Conservation (phyloP, 1,284 basidiomycete species). For the Trichosporon ovoides region DNA sequence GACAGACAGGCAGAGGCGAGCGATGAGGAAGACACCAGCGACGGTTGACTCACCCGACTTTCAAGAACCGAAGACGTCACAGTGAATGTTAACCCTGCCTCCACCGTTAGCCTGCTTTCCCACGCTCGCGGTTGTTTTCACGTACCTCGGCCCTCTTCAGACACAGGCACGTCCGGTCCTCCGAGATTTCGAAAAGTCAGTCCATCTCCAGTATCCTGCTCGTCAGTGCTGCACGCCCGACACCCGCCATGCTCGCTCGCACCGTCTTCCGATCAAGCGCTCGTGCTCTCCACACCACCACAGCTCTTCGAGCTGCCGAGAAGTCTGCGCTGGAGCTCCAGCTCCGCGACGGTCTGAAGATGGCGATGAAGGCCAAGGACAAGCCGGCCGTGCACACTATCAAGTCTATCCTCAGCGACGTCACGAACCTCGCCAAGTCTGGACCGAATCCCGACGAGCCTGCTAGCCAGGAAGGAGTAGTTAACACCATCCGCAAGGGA, state of each 20-base stretch:
- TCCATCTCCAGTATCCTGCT: neutral
- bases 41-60: conserved; percentile 3
- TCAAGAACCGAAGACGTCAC: neutral
- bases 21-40: neutral
- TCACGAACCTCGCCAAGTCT: conserved; percentile 39
- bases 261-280: conserved; percentile 7
- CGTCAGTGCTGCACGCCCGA: neutral
- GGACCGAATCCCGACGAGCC: conserved; percentile 35
- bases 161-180: neutral
- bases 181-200: conserved; percentile 6
- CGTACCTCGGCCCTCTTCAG: neutral
- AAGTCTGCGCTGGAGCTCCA: conserved; percentile 25
- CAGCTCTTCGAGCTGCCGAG: conserved; percentile 11
- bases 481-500: conserved; percentile 37
- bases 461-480: conserved; percentile 31
- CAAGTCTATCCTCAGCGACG: conserved; percentile 44
- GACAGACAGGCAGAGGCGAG: neutral
- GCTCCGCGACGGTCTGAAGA: conserved; percentile 42
- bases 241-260: conserved; percentile 20
- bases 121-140: neutral
- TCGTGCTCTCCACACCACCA: conserved; percentile 23
- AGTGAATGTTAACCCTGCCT: neutral
- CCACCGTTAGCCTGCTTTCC: neutral
- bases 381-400: conserved; percentile 31
- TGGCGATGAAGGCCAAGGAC: conserved; percentile 46